Percentiles rank a stretch among this genome's conserved stretches.
phyloP scores from a whole-genome alignment of 805 yeast genomes.

The Nakazawaea wickerhamii region DNA sequence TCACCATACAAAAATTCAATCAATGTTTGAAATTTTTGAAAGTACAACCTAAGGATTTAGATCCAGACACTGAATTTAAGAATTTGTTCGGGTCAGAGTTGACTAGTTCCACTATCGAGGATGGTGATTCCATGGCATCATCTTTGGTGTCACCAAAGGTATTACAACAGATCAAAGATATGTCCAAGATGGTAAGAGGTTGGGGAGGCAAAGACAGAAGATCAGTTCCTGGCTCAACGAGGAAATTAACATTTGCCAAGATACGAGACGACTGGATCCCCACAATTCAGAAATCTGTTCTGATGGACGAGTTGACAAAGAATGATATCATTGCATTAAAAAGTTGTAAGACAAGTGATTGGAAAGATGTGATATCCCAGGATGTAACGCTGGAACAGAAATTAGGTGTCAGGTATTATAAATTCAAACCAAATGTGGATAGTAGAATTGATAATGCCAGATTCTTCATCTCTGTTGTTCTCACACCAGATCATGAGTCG shows the following conservation, averaged over 20 bases:
- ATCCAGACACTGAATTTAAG: slow-evolving; percentile 72
- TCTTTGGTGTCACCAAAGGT: slow-evolving; percentile 65
- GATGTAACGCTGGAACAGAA: slow-evolving; percentile 33
- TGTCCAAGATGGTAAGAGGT: slow-evolving; percentile 57
- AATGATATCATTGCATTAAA: slow-evolving; percentile 35
- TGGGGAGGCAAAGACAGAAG: slow-evolving; percentile 83
- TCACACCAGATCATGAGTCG: slow-evolving; percentile 77
- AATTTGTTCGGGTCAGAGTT: slow-evolving; percentile 61
- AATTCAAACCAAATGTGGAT: slow-evolving; percentile 33
- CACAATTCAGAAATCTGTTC: slow-evolving; percentile 51
- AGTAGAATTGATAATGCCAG: slow-evolving; percentile 34
- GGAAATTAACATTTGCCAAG: slow-evolving; percentile 63
- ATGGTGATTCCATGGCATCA: slow-evolving; percentile 72
- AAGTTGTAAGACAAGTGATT: slow-evolving; percentile 30
- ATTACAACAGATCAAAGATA: slow-evolving; percentile 54
- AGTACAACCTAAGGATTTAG: slow-evolving; percentile 48
- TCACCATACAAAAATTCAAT: slow-evolving; percentile 41
- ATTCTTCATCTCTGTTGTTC: slow-evolving; percentile 59
- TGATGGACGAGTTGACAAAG: slow-evolving; percentile 47
- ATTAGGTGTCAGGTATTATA: slow-evolving; percentile 51
- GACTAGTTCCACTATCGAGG: slow-evolving; percentile 61
- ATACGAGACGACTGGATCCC: slow-evolving; percentile 82
- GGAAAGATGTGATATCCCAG: slow-evolving; percentile 43
- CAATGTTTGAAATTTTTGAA: slow-evolving; percentile 35
- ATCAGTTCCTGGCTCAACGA: slow-evolving; percentile 66